phyloP scores from a whole-genome alignment of 2,329 filamentous ascomycete genomes.

The Coccinonectria pachysandricola region DNA sequence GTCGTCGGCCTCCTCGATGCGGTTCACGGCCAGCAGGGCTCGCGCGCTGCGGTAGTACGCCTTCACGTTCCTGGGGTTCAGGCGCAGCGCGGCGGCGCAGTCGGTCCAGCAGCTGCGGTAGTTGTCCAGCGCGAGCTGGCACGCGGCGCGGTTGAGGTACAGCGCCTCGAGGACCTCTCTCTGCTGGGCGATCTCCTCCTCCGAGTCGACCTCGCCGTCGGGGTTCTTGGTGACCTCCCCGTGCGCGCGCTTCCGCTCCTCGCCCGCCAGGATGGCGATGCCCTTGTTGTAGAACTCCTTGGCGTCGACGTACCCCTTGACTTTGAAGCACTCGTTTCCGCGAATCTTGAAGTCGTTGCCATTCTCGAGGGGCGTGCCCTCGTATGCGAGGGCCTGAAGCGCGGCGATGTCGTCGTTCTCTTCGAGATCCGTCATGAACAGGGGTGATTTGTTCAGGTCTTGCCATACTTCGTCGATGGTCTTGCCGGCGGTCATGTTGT shows the following conservation, averaged over 20 bases:
- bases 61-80: constrained; percentile 78
- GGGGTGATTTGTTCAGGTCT: constrained; percentile 54
- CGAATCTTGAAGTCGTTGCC: constrained; percentile 78
- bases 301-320: constrained; percentile 67
- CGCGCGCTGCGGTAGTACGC: constrained; percentile 77
- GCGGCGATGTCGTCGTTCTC: constrained; percentile 81
- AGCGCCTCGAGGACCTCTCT: constrained; percentile 60
- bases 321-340: constrained; percentile 79
- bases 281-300: constrained; percentile 88
- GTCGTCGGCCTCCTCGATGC: constrained; percentile 70
- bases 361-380: constrained; percentile 80
- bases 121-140: constrained; percentile 80
- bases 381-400: constrained; percentile 80
- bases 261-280: constrained; percentile 57
- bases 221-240: constrained; percentile 24
- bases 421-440: constrained; percentile 93
- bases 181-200: constrained; percentile 52
- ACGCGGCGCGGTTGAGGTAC: constrained; percentile 80
- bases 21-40: constrained; percentile 70
- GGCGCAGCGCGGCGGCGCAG: constrained; percentile 65
- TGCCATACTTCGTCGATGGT: constrained; percentile 45
- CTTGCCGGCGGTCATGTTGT: constrained; percentile 30
- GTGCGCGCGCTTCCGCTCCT: constrained; percentile 45
- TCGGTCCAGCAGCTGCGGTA: constrained; percentile 80
- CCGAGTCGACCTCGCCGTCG: constrained; percentile 24